Conservation (phyloP, 805 yeast species). For the Ogataea zsoltii region DNA sequence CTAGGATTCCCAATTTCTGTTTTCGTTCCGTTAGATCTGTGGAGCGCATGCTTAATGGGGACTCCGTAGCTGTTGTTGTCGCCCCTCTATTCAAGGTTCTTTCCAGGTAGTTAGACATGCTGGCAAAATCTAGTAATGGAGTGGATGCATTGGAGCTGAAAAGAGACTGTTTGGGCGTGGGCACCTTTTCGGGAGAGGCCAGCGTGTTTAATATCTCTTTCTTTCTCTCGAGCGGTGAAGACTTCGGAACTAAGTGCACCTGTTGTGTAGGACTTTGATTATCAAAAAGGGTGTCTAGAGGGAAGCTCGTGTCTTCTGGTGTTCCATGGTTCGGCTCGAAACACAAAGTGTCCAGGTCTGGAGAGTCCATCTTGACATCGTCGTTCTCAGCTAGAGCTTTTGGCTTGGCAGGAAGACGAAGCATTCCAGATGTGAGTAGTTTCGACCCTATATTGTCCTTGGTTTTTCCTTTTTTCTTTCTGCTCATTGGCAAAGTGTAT, state of each 20-base stretch:
- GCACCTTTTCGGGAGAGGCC: not conserved
- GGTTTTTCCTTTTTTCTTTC: constrained; percentile 4
- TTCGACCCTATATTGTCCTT: constrained; percentile 9
- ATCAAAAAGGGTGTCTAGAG: constrained; percentile 13
- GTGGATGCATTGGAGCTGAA: constrained; percentile 4
- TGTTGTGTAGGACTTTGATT: not conserved
- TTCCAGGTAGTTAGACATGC: constrained; percentile 6
- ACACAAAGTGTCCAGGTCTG: constrained; percentile 13
- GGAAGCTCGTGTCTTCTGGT: constrained; percentile 15
- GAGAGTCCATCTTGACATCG: not conserved
- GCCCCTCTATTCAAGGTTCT: constrained; percentile 2
- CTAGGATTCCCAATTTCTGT: constrained; percentile 2
- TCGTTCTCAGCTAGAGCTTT: not conserved
- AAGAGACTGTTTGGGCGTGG: not conserved
- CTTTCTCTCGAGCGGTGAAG: too few species aligned
- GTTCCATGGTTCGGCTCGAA: constrained; percentile 27
- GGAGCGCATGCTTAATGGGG: not conserved
- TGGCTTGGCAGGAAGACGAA: constrained; percentile 6
- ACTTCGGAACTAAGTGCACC: not conserved
- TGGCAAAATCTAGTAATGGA: constrained; percentile 7
- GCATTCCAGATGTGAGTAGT: constrained; percentile 9
- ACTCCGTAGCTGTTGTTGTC: not conserved
- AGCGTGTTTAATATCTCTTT: too few species aligned
- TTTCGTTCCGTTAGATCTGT: not conserved
- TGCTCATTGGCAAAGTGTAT: constrained; percentile 5